These are phyloP conservation scores for Kuraishia floccosa DNA, from an alignment of 805 yeast species.

Conservation along the genomic window DNA sequence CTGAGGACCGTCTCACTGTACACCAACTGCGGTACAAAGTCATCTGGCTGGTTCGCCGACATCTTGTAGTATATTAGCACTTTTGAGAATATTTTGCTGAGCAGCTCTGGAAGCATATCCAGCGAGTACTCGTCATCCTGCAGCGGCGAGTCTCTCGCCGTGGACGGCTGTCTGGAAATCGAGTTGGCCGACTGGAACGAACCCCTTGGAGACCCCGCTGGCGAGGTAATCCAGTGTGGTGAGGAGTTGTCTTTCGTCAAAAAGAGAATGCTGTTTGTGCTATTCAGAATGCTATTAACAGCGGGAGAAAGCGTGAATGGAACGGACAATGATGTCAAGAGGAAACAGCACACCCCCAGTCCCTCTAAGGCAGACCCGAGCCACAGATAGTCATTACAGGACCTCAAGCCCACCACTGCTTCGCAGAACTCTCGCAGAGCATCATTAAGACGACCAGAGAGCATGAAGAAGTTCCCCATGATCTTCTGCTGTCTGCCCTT, in stretches of 20 bases:
- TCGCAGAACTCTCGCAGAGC: constrained; percentile 72
- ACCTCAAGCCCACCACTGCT: constrained; percentile 45
- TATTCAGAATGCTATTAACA: constrained; percentile 11
- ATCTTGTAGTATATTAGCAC: constrained; percentile 31
- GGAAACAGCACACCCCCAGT: constrained; percentile 50
- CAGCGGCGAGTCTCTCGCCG: constrained; percentile 2
- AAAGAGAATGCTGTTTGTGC: constrained; percentile 11
- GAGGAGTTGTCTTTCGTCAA: constrained; percentile 11
- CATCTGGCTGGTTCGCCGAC: constrained; percentile 50
- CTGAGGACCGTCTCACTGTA: constrained; percentile 65
- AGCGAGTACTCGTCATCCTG: constrained; percentile 10
- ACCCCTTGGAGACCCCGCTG: constrained; percentile 34
- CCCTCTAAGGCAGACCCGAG: constrained; percentile 82
- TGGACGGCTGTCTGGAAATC: constrained; percentile 5
- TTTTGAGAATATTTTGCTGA: constrained; percentile 25
- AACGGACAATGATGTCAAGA: constrained; percentile 45
- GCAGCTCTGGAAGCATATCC: constrained; percentile 19
- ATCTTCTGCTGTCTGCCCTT: constrained; percentile 69
- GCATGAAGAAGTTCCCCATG: constrained; percentile 61
- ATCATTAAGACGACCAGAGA: constrained; percentile 69
- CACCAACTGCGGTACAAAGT: constrained; percentile 73
- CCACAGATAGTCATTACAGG: constrained; percentile 75
- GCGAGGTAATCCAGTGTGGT: constrained; percentile 13
- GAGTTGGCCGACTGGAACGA: constrained; percentile 22
- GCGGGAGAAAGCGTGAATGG: constrained; percentile 36